Evolutionary conservation across 495 filamentous ascomycete species (phyloP), one percentile per base, ranked within the genome.

Genomic region (Xylaria scruposa): DNA sequence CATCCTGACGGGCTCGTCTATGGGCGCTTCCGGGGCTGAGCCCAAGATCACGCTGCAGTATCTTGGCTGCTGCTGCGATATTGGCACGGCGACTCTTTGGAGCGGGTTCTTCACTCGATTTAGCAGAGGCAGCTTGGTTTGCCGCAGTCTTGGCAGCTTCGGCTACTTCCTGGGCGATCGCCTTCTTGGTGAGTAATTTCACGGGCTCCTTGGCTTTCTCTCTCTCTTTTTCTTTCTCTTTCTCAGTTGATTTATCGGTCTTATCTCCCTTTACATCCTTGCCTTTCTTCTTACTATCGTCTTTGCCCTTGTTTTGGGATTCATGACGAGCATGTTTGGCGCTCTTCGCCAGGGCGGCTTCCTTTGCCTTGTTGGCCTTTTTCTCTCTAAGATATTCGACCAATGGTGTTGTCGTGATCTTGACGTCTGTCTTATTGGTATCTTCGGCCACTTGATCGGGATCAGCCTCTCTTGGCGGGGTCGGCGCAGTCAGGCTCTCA

Each of bases 331-430:
- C 71, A 61, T 87, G 85, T 67, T 88, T 88, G 24, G 83, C 81
- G 63, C 78, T 81, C 78, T 84, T 85, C 0, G 83, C 79, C 60
- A 76, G 76, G 4, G 86, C 80, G 21, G 79, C 80, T 61, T 95
- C 92, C 78, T 95, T 97, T 10, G 88, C 91, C 82, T 94, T 97
- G 78, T 88, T 91, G 15, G 93, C 93, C 83, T 95, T 97, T 85
- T 93, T 96, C 75, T 97, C 94, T 75, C 90, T 90, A 53, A 99
- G 85, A 75, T 90, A 97, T 76, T 98, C 94, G 51, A 99, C 91
- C 70, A 99, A 81, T 0, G 96, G 96, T 0, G 96, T 99, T 0
- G 89, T 94, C 12, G 88, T 93, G 63, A 92, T 84, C 74, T 92
- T 90, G 36, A 89, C 88, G 66, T 85, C 83, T 61, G 88, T 87